These are phyloP conservation scores for Phytophthora cajani DNA, from an alignment of 352 stramenopile genomes.

Conservation along the genomic window DNA sequence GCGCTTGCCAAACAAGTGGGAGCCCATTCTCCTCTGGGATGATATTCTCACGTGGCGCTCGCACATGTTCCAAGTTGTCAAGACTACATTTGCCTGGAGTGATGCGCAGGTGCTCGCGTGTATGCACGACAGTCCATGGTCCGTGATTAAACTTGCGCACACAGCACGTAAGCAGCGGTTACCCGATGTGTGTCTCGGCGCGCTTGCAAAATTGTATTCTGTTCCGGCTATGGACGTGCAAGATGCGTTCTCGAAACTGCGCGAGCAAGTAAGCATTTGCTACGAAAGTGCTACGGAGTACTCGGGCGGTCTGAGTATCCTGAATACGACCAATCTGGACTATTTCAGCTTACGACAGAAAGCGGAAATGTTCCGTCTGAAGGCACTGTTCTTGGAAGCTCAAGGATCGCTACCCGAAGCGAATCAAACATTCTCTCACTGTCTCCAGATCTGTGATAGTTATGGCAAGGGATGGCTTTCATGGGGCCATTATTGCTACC, in stretches of 20 bases:
- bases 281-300: constrained; percentile 90
- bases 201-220: constrained; percentile 87
- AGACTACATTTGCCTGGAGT: constrained; percentile 89
- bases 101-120: constrained; percentile 89
- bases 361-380: constrained; percentile 93
- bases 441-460: constrained; percentile 91
- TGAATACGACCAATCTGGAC: constrained; percentile 95
- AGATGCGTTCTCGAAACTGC: constrained; percentile 93
- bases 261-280: constrained; percentile 94
- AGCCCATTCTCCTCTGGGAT: constrained; percentile 93
- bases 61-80: constrained; percentile 93
- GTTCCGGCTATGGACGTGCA: constrained; percentile 93
- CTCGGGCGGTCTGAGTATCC: constrained; percentile 87
- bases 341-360: constrained; percentile 94
- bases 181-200: constrained; percentile 85
- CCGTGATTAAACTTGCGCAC: constrained; percentile 91
- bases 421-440: constrained; percentile 92
- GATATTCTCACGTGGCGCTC: constrained; percentile 94
- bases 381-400: constrained; percentile 90
- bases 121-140: constrained; percentile 94
- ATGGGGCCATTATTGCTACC: constrained; percentile 93
- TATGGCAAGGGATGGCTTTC: constrained; percentile 96
- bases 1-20: constrained; percentile 94
- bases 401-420: constrained; percentile 81
- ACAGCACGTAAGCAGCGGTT: constrained; percentile 92